These are phyloP conservation scores for Xylariales sp. DNA, from an alignment of 2,329 filamentous ascomycete species.

Conservation along the genomic window DNA sequence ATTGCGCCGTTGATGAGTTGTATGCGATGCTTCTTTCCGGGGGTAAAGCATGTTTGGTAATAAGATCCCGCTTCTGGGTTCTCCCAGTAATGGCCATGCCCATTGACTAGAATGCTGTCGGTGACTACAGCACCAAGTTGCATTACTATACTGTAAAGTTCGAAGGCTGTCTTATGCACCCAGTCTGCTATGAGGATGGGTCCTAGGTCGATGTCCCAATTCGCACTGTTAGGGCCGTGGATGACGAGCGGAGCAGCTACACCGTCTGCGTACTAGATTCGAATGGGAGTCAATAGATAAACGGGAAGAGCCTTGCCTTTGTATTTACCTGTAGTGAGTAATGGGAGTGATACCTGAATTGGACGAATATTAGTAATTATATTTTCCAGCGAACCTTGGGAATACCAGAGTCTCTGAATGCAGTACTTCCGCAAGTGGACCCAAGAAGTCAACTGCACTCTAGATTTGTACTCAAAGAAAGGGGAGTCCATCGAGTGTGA, in stretches of 20 bases:
- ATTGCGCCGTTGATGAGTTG: slow-evolving; percentile 40
- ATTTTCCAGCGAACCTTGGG: background rate
- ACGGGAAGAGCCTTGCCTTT: no score
- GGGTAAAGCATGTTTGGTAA: slow-evolving; percentile 23
- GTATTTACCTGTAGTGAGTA: slow-evolving; percentile 35
- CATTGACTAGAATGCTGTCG: slow-evolving; percentile 33
- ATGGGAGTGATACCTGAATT: slow-evolving; percentile 30
- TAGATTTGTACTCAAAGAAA: no score
- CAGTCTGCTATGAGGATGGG: slow-evolving; percentile 43
- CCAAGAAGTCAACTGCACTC: no score
- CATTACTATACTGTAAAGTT: slow-evolving; percentile 16
- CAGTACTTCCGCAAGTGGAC: no score
- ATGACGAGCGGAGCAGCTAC: slow-evolving; percentile 44
- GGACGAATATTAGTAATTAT: background rate
- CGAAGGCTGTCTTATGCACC: slow-evolving; percentile 29
- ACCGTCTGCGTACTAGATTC: slow-evolving; percentile 35
- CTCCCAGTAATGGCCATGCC: slow-evolving; percentile 19
- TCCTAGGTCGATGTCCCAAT: slow-evolving; percentile 46
- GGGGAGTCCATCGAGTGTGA: no score
- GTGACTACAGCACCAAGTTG: background rate
- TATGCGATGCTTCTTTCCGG: slow-evolving; percentile 36
- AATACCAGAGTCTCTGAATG: no score
- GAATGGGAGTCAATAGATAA: no score
- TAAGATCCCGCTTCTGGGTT: slow-evolving; percentile 16
- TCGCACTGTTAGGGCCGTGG: slow-evolving; percentile 36